These are phyloP conservation scores for Theobroma cacao DNA, from an alignment of 345 rosid genomes.

Conservation along the genomic window DNA sequence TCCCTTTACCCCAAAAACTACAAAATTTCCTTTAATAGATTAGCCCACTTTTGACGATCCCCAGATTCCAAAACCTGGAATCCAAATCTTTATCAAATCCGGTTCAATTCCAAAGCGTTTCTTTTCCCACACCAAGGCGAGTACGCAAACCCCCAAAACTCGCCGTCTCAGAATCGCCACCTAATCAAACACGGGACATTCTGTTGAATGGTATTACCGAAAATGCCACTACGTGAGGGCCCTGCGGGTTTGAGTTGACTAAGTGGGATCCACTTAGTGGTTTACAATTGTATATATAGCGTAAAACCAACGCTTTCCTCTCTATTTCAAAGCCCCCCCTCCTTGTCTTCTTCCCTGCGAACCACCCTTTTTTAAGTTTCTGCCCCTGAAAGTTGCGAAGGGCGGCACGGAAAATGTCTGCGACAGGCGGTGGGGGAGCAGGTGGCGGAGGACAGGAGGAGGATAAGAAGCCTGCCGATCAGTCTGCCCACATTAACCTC, in stretches of 20 bases:
- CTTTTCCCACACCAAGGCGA: not conserved
- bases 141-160: not conserved
- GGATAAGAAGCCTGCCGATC: slow-evolving; percentile 65
- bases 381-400: not conserved
- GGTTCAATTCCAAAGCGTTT: not conserved
- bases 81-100: slow-evolving; percentile 28
- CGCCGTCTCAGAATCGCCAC: slow-evolving; percentile 1
- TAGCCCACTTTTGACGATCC: not conserved
- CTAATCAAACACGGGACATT: not conserved
- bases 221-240: not conserved
- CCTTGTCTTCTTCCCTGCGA: not conserved
- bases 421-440: slow-evolving; percentile 29
- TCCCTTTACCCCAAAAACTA: not conserved
- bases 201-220: not conserved
- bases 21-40: not conserved
- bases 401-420: slow-evolving; percentile 36
- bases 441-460: slow-evolving; percentile 44
- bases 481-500: slow-evolving; percentile 59
- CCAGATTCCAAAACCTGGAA: slow-evolving; percentile 12
- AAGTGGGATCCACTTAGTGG: not conserved
- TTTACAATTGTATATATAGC: slow-evolving; percentile 16
- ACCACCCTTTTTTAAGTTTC: too few relatives aligned
- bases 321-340: not conserved
- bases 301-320: slow-evolving; percentile 25
- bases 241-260: not conserved